phyloP scores from a whole-genome alignment of 108 stramenopile species.

The Aurantiochytrium sp. region DNA sequence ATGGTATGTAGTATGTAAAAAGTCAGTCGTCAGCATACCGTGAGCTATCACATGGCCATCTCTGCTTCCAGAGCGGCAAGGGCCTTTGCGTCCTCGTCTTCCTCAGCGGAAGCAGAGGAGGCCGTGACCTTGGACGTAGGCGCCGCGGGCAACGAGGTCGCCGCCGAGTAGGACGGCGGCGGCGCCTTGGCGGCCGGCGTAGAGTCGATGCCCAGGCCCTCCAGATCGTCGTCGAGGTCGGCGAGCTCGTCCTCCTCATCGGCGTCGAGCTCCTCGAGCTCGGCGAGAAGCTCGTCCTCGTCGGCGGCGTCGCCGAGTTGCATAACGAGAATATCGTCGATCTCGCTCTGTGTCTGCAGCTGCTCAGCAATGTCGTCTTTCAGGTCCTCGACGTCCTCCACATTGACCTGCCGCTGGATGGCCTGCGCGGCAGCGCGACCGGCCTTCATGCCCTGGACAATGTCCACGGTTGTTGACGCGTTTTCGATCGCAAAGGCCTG shows the following conservation, averaged over 20 bases:
- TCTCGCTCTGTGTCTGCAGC: not conserved
- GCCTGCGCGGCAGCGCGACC: not conserved
- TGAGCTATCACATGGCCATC: not conserved
- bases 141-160: not conserved
- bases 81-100: constrained; percentile 8
- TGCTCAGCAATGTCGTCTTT: not conserved
- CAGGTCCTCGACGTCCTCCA: constrained; percentile 12
- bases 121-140: not conserved
- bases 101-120: not conserved
- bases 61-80: constrained; percentile 1
- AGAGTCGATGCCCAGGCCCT: not conserved
- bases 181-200: not conserved
- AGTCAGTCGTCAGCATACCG: too few relatives aligned
- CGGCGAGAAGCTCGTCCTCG: not conserved
- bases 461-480: not conserved
- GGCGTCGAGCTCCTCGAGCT: not conserved
- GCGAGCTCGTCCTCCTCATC: not conserved
- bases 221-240: not conserved
- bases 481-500: constrained; percentile 21
- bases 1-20: too few relatives aligned
- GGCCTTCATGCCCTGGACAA: constrained; percentile 4
- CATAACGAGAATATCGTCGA: not conserved
- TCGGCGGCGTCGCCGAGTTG: not conserved
- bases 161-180: not conserved
- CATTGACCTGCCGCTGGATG: not conserved